Percentiles rank a stretch among this genome's conserved stretches.
Conservation (phyloP, 306 rosid species). For the Sindora glabra region DNA sequence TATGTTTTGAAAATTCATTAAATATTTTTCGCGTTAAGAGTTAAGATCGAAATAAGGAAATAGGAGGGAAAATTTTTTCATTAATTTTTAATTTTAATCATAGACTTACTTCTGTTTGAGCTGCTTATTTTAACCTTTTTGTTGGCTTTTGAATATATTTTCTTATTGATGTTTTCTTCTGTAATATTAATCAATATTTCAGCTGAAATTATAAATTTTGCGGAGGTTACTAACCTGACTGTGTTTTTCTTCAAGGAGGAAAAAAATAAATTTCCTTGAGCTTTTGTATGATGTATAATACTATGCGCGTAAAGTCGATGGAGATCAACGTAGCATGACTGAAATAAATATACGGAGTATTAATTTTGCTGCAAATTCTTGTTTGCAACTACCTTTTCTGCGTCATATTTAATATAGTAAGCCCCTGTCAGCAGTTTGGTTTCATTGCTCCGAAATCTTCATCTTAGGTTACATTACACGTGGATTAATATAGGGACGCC, state of each 20-base stretch:
- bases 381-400: too few species aligned
- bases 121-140: neutral
- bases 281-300: neutral
- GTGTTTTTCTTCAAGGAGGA: too few species aligned
- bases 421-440: too few species aligned
- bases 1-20: neutral
- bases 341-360: too few species aligned
- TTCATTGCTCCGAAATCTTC: too few species aligned
- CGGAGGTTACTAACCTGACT: neutral
- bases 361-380: too few species aligned
- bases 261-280: neutral
- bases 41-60: neutral
- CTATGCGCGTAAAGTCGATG: neutral
- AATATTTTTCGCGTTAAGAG: neutral
- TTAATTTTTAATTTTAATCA: neutral
- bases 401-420: neutral
- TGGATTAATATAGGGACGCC: constrained; percentile 97
- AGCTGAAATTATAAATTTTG: neutral
- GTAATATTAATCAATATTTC: neutral
- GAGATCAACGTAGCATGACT: too few species aligned
- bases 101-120: neutral
- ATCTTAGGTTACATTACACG: constrained; percentile 74
- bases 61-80: neutral
- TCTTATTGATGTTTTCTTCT: neutral
- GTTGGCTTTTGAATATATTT: neutral